phyloP scores from a whole-genome alignment of 345 rosid genomes.

The Gossypium ekmanianum region DNA sequence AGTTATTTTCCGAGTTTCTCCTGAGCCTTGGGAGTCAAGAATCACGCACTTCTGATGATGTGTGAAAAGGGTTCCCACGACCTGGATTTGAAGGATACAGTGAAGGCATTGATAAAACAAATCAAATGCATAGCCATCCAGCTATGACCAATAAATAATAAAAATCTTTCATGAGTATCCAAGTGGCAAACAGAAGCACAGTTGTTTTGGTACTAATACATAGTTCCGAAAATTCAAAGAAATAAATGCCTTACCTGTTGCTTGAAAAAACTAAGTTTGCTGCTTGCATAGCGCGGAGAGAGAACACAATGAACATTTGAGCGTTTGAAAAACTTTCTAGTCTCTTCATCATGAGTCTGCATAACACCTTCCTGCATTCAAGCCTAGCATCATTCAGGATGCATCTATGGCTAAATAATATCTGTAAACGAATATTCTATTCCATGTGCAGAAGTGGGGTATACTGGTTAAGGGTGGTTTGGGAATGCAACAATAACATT shows the following conservation, averaged over 20 bases:
- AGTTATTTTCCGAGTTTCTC: slow-evolving; percentile 54
- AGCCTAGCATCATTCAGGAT: slow-evolving; percentile 12
- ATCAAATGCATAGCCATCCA: slow-evolving; percentile 2
- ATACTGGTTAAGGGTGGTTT: background rate
- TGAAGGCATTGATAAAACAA: slow-evolving; percentile 14
- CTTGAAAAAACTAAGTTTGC: slow-evolving; percentile 64
- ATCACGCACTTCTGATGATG: slow-evolving; percentile 75
- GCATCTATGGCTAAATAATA: slow-evolving; percentile 10
- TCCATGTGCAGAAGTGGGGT: background rate
- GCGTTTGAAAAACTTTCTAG: slow-evolving; percentile 54
- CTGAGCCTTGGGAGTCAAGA: slow-evolving; percentile 55
- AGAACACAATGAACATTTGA: slow-evolving; percentile 60
- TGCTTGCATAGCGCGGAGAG: slow-evolving; percentile 70
- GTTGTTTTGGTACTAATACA: background rate
- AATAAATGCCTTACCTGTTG: slow-evolving; percentile 50
- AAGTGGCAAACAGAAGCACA: background rate
- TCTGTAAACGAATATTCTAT: background rate
- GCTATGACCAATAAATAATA: background rate
- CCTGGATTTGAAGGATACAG: slow-evolving; percentile 50
- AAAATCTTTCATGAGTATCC: background rate
- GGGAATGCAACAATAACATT: background rate
- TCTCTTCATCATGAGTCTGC: slow-evolving; percentile 82
- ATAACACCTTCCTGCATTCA: slow-evolving; percentile 59
- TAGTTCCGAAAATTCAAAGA: slow-evolving; percentile 1
- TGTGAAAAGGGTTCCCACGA: slow-evolving; percentile 69